These are phyloP conservation scores for Malus hybrid DNA, from an alignment of 331 rosid genomes.

Conservation along the genomic window DNA sequence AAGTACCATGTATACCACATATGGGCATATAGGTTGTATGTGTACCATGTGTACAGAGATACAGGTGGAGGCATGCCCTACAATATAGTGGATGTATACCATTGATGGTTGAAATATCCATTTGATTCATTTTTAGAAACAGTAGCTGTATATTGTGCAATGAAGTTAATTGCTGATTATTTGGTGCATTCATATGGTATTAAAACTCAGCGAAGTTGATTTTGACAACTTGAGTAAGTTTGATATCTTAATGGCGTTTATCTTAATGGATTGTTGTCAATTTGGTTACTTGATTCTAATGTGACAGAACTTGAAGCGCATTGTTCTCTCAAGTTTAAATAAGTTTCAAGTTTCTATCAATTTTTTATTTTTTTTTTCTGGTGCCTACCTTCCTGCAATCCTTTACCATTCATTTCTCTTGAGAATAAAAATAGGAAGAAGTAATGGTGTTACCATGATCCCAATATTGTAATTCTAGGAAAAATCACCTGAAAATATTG, in stretches of 20 bases:
- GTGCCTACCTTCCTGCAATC: background rate
- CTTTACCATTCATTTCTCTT: background rate
- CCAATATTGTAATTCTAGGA: conserved; percentile 35
- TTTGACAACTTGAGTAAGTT: background rate
- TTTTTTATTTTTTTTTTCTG: background rate
- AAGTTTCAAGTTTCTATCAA: background rate
- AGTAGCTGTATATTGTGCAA: background rate
- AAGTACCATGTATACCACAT: no score
- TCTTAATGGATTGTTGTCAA: background rate
- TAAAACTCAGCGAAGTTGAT: background rate
- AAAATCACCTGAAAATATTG: conserved; percentile 30
- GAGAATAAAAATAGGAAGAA: background rate
- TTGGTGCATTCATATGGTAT: background rate
- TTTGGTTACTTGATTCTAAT: background rate
- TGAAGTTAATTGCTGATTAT: background rate
- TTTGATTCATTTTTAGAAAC: background rate
- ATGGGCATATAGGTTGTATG: no score
- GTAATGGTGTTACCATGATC: background rate
- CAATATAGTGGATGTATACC: background rate
- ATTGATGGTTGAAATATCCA: background rate
- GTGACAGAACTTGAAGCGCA: background rate
- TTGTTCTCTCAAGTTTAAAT: background rate
- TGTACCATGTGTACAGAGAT: background rate
- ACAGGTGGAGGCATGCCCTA: background rate
- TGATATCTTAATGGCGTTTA: background rate